Conservation (phyloP, 768 basidiomycete species). For the Trametes elegans region DNA sequence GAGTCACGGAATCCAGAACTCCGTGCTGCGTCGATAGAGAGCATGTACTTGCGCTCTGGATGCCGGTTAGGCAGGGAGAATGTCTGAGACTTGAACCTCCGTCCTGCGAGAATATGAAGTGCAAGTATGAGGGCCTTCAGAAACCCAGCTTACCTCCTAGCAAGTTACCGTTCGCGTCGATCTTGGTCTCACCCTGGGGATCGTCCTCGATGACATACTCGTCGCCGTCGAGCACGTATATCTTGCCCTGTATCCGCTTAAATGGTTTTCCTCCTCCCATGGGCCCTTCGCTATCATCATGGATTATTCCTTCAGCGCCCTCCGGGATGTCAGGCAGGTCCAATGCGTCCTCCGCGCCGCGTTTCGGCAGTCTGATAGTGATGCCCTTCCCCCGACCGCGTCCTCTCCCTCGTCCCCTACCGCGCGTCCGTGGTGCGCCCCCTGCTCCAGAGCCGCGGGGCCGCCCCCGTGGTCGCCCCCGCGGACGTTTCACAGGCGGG, state of each 20-base stretch:
- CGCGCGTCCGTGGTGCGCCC: slow-evolving; percentile 25
- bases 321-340: slow-evolving; percentile 37
- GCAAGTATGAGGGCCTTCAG: not conserved
- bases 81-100: slow-evolving; percentile 85
- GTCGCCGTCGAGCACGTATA: slow-evolving; percentile 82
- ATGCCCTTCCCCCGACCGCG: slow-evolving; percentile 28
- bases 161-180: slow-evolving; percentile 80
- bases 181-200: slow-evolving; percentile 86
- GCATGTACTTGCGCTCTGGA: slow-evolving; percentile 84
- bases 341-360: slow-evolving; percentile 39
- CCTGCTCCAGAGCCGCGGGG: slow-evolving; percentile 23
- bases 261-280: slow-evolving; percentile 61
- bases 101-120: slow-evolving; percentile 46
- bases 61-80: slow-evolving; percentile 86
- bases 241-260: slow-evolving; percentile 68
- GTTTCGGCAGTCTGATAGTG: slow-evolving; percentile 30
- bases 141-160: slow-evolving; percentile 61
- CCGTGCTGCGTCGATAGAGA: slow-evolving; percentile 96
- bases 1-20: slow-evolving; percentile 97
- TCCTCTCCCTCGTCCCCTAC: slow-evolving; percentile 32
- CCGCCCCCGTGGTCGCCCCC: slow-evolving; percentile 28
- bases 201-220: slow-evolving; percentile 85
- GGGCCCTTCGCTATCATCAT: slow-evolving; percentile 35
- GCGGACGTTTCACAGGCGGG: slow-evolving; percentile 20
- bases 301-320: slow-evolving; percentile 10